Evolutionary conservation across 2,329 filamentous ascomycete genomes (phyloP), one percentile per base, ranked within the genome.

Genomic region (Colletotrichum higginsianum): DNA sequence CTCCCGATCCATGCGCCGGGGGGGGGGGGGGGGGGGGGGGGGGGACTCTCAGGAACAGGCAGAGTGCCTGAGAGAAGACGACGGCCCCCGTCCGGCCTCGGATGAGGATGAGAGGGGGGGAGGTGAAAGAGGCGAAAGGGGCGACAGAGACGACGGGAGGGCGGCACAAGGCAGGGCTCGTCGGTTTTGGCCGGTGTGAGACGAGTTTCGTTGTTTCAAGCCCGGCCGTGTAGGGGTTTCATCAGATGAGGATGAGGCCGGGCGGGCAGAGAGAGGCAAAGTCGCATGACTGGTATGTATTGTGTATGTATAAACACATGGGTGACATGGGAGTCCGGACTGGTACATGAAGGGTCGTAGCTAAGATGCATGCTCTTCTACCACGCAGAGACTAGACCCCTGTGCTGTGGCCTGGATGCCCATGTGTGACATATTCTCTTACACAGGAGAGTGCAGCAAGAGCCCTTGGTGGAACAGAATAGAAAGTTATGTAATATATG

Each of bases 191-290:
- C 21, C 46, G 46, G 65, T 58, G 57, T 63, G 68, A 71, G 64
- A 52, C 47, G 52, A 52, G 68, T 71, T 71, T 71, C 68, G 64
- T 63, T 53, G 68, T 71, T 68, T 67, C 64, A 46, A 68, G 58
- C 50, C 52, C 52, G 64, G 64, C 23, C 65, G 64, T 52, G 57
- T 68, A 26, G 52, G 46, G 16, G 52, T 60, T 68, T 60, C 46
- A 71, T 71, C 68, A 26, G 26, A 26, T 26, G 26, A 26, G 40
- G 68, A 71, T 61, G 64, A 67, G 65, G 67, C 64, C 67, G 49
- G 57, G 64, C 38, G 52, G 52, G 15, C 42, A 49, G 57, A 46
- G 26, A 40, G 26, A 40, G 47, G 46, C 23, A 11, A 9, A 30
- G 35, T 26, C 3, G 8, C 16, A 38, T 13, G 26, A n/a, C 52